A percentile compares a stretch with the other conserved stretches of the same genome.
Evolutionary conservation across 805 yeast genomes (phyloP).

Genomic region (Yamadazyma akitaensis): DNA sequence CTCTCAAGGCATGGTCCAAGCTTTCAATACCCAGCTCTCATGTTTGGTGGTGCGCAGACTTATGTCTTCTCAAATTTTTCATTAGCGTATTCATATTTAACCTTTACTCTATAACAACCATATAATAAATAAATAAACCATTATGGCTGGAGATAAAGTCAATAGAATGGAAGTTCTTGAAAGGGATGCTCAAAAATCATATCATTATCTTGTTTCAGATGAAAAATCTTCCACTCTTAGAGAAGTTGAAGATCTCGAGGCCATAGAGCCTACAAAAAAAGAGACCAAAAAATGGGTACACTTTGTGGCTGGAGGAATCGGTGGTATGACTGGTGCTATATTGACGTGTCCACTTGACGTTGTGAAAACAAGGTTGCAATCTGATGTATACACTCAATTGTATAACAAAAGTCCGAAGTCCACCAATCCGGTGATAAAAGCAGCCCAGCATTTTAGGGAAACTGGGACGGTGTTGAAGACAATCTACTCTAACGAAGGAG

Average conservation of each 20-base stretch:
- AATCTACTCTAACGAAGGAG: constrained; percentile 76
- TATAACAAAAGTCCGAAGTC: constrained; percentile 49
- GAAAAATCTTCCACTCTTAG: constrained; percentile 60
- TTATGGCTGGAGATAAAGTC: neutral
- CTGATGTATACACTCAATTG: constrained; percentile 68
- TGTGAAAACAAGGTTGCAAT: constrained; percentile 91
- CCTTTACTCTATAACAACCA: neutral
- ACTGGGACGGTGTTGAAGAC: constrained; percentile 69
- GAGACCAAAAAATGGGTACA: constrained; percentile 56
- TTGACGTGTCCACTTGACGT: constrained; percentile 95
- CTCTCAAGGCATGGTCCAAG: neutral
- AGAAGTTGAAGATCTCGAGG: constrained; percentile 14
- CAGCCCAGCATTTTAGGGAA: constrained; percentile 72
- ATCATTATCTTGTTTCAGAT: constrained; percentile 65
- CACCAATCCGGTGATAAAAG: constrained; percentile 39
- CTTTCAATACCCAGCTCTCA: neutral
- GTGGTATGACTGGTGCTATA: constrained; percentile 97
- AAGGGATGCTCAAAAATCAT: constrained; percentile 56
- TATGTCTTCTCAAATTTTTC: neutral
- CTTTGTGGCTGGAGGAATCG: constrained; percentile 88
- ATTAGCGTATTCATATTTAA: neutral
- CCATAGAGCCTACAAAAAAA: constrained; percentile 1
- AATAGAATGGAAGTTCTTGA: constrained; percentile 26
- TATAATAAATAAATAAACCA: neutral
- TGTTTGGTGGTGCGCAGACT: neutral